Evolutionary conservation across 1,284 basidiomycete species (phyloP).

Genomic region (Exobasidium rhododendri): DNA sequence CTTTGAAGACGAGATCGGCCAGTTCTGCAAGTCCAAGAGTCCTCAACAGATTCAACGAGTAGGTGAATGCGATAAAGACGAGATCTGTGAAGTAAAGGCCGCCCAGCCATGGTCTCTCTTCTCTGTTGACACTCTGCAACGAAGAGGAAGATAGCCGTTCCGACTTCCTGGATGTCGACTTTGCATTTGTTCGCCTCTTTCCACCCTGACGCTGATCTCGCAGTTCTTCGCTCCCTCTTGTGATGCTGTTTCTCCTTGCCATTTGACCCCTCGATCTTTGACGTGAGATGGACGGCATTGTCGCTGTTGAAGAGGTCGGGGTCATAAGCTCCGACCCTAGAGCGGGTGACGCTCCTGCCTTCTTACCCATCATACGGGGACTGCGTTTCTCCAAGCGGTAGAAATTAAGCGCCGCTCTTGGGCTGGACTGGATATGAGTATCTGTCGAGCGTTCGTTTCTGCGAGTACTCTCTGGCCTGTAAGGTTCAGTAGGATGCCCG

Average conservation of each 20-base stretch:
- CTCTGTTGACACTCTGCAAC: not conserved
- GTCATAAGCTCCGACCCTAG: too few species aligned
- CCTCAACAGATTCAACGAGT: slow-evolving; percentile 40
- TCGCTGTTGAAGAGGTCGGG: not conserved
- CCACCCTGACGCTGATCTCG: not conserved
- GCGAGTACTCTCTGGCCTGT: too few species aligned
- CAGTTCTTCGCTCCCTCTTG: not conserved
- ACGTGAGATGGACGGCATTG: not conserved
- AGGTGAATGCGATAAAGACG: slow-evolving; percentile 42
- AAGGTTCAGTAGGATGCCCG: too few species aligned
- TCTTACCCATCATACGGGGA: too few species aligned
- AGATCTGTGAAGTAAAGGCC: slow-evolving; percentile 50
- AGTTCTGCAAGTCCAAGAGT: slow-evolving; percentile 48
- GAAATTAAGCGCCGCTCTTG: too few species aligned
- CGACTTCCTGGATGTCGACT: not conserved
- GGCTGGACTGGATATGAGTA: too few species aligned
- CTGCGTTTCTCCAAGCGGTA: too few species aligned
- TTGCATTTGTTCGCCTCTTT: not conserved
- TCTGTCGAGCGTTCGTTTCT: too few species aligned
- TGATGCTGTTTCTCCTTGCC: slow-evolving; percentile 8
- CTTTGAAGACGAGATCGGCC: slow-evolving; percentile 40
- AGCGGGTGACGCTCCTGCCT: too few species aligned
- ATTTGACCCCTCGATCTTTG: slow-evolving; percentile 14
- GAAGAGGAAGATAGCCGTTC: not conserved
- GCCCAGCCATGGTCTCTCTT: slow-evolving; percentile 32